A percentile compares a stretch with the other conserved stretches of the same genome.
phyloP scores from a whole-genome alignment of 345 rosid genomes.

The Brassica cretica region DNA sequence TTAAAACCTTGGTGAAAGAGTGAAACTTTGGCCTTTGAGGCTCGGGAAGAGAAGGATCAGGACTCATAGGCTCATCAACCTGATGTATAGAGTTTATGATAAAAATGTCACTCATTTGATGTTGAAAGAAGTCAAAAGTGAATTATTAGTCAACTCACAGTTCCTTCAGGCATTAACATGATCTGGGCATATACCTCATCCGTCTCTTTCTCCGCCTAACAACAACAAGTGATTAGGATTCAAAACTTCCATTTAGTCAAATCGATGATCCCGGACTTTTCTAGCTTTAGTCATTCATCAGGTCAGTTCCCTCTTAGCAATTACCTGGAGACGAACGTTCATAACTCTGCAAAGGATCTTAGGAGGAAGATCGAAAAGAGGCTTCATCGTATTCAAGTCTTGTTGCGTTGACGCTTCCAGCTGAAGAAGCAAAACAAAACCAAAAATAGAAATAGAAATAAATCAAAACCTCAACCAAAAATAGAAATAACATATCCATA shows the following conservation, averaged over 20 bases:
- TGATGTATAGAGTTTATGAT: constrained; percentile 31
- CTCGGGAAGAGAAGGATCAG: constrained; percentile 51
- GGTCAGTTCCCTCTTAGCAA: too few relatives aligned
- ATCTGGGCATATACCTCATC: constrained; percentile 97
- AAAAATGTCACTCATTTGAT: too few relatives aligned
- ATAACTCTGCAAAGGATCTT: constrained; percentile 85
- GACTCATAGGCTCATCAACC: constrained; percentile 55
- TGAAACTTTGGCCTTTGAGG: constrained; percentile 52
- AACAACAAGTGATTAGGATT: neutral
- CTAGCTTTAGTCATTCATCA: neutral
- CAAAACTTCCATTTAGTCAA: neutral
- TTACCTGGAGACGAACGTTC: constrained; percentile 65
- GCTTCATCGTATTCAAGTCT: constrained; percentile 68
- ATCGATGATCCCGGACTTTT: neutral
- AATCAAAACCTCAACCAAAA: constrained; percentile 3
- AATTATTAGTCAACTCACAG: constrained; percentile 46
- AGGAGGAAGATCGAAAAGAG: constrained; percentile 63
- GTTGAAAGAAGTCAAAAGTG: constrained; percentile 6
- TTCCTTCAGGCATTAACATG: constrained; percentile 64
- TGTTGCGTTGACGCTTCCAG: constrained; percentile 86
- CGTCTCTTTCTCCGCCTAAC: constrained; percentile 85
- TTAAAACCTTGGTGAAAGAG: constrained; percentile 84
- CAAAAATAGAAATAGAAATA: constrained; percentile 37
- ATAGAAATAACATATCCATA: neutral
- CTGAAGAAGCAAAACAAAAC: constrained; percentile 38